These are phyloP conservation scores for Lipomyces japonicus DNA, from an alignment of 805 yeast genomes.

Conservation along the genomic window DNA sequence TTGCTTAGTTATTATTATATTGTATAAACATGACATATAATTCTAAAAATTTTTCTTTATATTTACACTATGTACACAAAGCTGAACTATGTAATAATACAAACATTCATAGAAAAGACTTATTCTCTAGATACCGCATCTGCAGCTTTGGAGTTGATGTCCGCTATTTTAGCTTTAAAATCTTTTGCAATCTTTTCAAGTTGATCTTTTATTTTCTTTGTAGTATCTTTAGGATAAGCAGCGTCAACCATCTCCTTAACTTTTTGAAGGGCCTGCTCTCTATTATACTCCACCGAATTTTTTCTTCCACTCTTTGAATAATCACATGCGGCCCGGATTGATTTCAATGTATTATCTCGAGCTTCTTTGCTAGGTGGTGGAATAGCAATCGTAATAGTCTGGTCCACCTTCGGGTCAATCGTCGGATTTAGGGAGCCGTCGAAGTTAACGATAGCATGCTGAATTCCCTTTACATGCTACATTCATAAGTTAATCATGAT, in stretches of 20 bases:
- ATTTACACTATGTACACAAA: too few relatives aligned
- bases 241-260: constrained; percentile 51
- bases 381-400: constrained; percentile 65
- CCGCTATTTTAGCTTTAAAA: constrained; percentile 55
- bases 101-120: too few relatives aligned
- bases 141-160: constrained; percentile 23
- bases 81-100: too few relatives aligned
- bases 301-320: constrained; percentile 51
- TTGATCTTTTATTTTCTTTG: constrained; percentile 50
- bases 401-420: constrained; percentile 65
- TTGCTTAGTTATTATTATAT: too few relatives aligned
- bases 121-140: neutral
- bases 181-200: constrained; percentile 69
- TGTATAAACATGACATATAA: too few relatives aligned
- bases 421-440: constrained; percentile 77
- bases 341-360: constrained; percentile 51
- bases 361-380: constrained; percentile 73
- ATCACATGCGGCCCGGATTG: constrained; percentile 64
- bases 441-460: constrained; percentile 66
- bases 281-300: constrained; percentile 48
- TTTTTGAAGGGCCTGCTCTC: constrained; percentile 56
- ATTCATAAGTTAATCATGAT: neutral
- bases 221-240: constrained; percentile 40
- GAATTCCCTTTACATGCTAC: constrained; percentile 59
- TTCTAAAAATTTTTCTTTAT: too few relatives aligned